Base-by-base conservation (phyloP, 2,329 filamentous ascomycete species). In the Cladophialophora chaetospira region DNA sequence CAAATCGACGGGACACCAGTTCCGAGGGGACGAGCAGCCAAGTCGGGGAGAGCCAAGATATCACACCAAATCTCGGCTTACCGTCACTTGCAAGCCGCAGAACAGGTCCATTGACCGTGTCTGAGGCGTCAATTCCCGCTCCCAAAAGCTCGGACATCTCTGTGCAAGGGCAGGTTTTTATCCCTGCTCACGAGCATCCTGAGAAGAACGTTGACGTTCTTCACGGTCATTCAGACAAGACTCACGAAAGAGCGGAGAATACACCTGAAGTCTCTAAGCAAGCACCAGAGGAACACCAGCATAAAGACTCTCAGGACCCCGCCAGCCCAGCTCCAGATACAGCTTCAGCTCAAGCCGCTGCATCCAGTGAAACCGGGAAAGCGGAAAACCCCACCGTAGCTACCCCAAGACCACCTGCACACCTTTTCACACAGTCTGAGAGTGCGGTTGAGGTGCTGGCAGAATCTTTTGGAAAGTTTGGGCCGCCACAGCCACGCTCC, bases 71-170 rank as follows among this genome's bases (percentile, higher is more conserved):
- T 5, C 21, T 58, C 10, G 48, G 28, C 9, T 42, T 61, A 35
- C 56, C 56, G 4, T 59, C 57, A 17, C 49, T 59, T 23, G 46
- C 57, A 40, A 57, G 31, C 36, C 38, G 54, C 21, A 49, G 57
- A 33, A 55, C 52, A 47, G 60, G 60, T 40, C 60, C 53, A 9
- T 42, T 61, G 31, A 61, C 55, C 35, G 54, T 61, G 21, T 63
- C 61, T 9, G 61, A 63, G 38, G 55, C 61, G 43, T 61, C 55
- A 13, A 43, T 60, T n/a, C 44, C 53, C n/a, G 33, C 53, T 5
- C 55, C 55, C 15, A 28, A 40, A 45, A 47, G 55, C 36, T 53
- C 58, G 11, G 49, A 56, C n/a, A 38, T 63, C 35, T 52, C 48
- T 9, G 61, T 53, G 8, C 35, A 48, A 46, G 61, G 61, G 35